Base-by-base conservation (phyloP, 208 protist genomes). In the Leptomonas seymouri region DNA sequence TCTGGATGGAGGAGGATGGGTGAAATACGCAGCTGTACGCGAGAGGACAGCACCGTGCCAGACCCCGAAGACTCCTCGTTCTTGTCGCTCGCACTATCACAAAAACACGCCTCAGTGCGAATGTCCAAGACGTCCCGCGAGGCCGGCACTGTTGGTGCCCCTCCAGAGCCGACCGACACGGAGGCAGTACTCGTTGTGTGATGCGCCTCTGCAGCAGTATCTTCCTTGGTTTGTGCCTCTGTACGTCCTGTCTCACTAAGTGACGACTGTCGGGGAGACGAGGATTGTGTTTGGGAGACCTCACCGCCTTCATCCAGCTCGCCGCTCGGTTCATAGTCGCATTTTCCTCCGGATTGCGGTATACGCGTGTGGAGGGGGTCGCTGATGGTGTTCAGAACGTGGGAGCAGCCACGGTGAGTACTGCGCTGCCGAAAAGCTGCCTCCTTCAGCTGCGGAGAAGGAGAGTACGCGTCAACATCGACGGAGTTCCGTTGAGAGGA, bases 91-190 rank as follows among this genome's bases (percentile, higher is more conserved):
- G 21, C 48, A 12, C 18, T 25, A 39, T 20, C 41, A 34, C 57
- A 36, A 23, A 62, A 62, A 7, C n/a, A n/a, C n/a, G 57, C 57
- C 16, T 62, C 41, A n/a, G 21, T 50, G 57, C 48, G 50, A n/a
- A 62, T 50, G 57, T 62, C 49, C 15, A 12, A 28, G 3, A 25
- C 50, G 14, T 28, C 45, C 27, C 48, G 48, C 9, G 50, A 56
- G 25, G 46, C 46, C 0, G 45, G 48, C 30, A 57, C 20, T 3
- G 48, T 56, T 6, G 48, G 55, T 20, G 61, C 61, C 18, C 42
- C 31, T 18, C 50, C 61, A 18, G 45, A 56, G 28, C 50, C 50
- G 21, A 56, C 23, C 0, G 44, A 54, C 8, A 46, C 27, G 30
- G 48, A 56, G 27, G 25, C 36, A 16, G 20, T 20, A 23, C 50